Percentiles rank a stretch among this genome's conserved stretches.
Evolutionary conservation across 208 protist species (phyloP).

Genomic region (Crithidia thermophila): DNA sequence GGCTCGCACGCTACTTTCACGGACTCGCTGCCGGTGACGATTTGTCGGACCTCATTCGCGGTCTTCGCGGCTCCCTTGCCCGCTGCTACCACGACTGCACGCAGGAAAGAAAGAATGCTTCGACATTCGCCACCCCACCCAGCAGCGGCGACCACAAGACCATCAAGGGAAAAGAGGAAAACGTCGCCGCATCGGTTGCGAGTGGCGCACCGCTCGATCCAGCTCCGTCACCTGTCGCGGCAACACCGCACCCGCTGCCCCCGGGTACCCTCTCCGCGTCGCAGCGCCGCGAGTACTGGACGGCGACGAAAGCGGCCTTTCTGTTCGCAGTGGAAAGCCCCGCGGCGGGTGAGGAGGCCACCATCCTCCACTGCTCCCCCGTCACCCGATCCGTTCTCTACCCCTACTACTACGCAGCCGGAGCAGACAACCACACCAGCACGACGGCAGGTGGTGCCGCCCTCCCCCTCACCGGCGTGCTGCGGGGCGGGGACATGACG

Average conservation of each 20-base stretch:
- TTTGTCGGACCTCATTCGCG: slow-evolving; percentile 34
- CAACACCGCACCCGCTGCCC: background rate
- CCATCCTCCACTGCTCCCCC: slow-evolving; percentile 52
- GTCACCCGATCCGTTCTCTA: slow-evolving; percentile 21
- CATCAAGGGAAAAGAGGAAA: too few relatives aligned
- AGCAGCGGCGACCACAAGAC: too few relatives aligned
- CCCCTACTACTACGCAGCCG: slow-evolving; percentile 16
- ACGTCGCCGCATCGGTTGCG: too few relatives aligned
- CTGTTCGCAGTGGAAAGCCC: slow-evolving; percentile 71
- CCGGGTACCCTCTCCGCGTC: background rate
- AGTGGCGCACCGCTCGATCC: too few relatives aligned
- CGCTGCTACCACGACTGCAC: slow-evolving; percentile 31
- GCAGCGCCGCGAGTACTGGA: slow-evolving; percentile 16
- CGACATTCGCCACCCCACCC: too few relatives aligned
- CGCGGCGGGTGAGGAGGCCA: slow-evolving; percentile 52
- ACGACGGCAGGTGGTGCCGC: background rate
- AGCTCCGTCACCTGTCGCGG: too few relatives aligned
- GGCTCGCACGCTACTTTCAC: slow-evolving; percentile 34
- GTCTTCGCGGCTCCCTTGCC: slow-evolving; percentile 29
- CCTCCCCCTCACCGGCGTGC: background rate
- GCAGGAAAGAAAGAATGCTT: background rate
- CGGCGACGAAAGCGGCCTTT: slow-evolving; percentile 41
- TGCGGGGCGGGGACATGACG: slow-evolving; percentile 25
- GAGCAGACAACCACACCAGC: background rate
- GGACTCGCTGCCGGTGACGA: slow-evolving; percentile 50